Conservation (phyloP, 2,329 filamentous ascomycete species). For the Basipetospora chlamydospora region DNA sequence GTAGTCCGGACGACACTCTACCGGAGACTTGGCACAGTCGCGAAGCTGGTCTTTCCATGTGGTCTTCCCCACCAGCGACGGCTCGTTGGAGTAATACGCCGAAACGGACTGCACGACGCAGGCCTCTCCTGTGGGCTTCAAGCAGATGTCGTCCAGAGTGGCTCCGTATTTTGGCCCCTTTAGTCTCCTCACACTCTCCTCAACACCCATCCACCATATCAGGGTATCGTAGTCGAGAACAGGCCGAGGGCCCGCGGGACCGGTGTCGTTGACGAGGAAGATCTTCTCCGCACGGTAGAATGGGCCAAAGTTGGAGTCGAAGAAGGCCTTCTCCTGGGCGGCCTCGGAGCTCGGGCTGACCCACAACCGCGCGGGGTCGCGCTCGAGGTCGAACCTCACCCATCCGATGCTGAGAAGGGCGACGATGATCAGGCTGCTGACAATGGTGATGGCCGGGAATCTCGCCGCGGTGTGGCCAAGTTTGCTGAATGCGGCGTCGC, state of each 20-base stretch:
- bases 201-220: slow-evolving; percentile 86
- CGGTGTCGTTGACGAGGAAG: slow-evolving; percentile 82
- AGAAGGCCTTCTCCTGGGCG: slow-evolving; percentile 85
- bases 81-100: slow-evolving; percentile 66
- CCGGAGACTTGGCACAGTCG: slow-evolving; percentile 64
- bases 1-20: slow-evolving; percentile 75
- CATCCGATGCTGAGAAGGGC: slow-evolving; percentile 72
- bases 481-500: slow-evolving; percentile 65
- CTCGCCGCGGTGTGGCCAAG: slow-evolving; percentile 69
- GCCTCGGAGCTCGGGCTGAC: slow-evolving; percentile 88
- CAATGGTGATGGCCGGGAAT: slow-evolving; percentile 75
- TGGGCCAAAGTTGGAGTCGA: slow-evolving; percentile 83
- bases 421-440: slow-evolving; percentile 59
- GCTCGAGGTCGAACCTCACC: slow-evolving; percentile 80
- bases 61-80: slow-evolving; percentile 42
- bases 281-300: slow-evolving; percentile 91
- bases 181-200: slow-evolving; percentile 58
- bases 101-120: slow-evolving; percentile 92
- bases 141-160: slow-evolving; percentile 73
- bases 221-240: slow-evolving; percentile 83
- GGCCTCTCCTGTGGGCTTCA: slow-evolving; percentile 78
- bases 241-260: slow-evolving; percentile 47
- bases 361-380: slow-evolving; percentile 82
- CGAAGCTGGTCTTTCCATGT: slow-evolving; percentile 61
- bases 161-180: slow-evolving; percentile 55